Evolutionary conservation across 1,139 yeast genomes (phyloP), one percentile per base, ranked within the genome.

Genomic region (Lodderomyces orthopsilosis): DNA sequence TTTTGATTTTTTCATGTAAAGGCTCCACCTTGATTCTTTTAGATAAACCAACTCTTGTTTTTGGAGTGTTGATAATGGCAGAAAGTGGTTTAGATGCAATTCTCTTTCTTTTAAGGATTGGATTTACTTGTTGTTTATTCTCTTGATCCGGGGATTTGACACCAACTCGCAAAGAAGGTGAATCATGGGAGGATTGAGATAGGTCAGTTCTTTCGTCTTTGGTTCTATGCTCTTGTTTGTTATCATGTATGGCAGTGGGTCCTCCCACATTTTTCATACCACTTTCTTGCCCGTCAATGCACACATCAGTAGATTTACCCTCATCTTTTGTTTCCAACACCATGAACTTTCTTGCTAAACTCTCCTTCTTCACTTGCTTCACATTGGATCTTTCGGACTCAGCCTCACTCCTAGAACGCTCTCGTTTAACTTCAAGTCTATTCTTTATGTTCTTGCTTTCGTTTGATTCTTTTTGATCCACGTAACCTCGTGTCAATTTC

Each of bases 31-130:
- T 61, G 17, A 47, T 45, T 37, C 56, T 51, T 46, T 55, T 62
- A 4, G 68, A 67, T 38, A 69, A 57, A 3, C 75, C 75, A 6
- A 66, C 66, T 42, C 66, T 54, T 36, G 49, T 38, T 24, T 37
- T 44, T n/a, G 41, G 48, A 21, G 35, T 40, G 27, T 40, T 45
- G 26, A 53, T 38, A 54, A 41, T 21, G 46, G 48, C 56, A 14
- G 54, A 45, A n/a, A 55, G 39, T 14, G 51, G 49, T 40, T 51
- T 52, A 6, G 51, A 42, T 7, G 45, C 40, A 14, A 43, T 19
- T 22, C 46, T 40, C 35, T 46, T 48, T 17, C 47, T 37, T 22
- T 23, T 21, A 3, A 33, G 13, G 2, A 14, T 9, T 4, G 12
- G 14, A 13, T 4, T 15, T 18, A 15, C 19, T 22, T 19, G 15